These are phyloP conservation scores for Fusarium brevicatenulatum DNA, from an alignment of 2,329 filamentous ascomycete genomes.

Conservation along the genomic window DNA sequence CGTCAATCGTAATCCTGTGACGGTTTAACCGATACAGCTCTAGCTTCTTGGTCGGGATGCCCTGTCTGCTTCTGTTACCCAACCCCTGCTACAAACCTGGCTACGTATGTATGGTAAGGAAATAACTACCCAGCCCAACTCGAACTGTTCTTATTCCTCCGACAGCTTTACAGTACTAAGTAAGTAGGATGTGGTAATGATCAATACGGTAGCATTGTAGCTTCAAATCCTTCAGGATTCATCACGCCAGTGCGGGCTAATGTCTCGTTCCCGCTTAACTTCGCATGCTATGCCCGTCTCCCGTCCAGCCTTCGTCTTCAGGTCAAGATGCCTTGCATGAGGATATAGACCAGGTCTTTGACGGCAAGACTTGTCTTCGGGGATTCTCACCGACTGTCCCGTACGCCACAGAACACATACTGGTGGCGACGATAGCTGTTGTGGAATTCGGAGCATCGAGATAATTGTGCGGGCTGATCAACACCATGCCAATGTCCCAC, in stretches of 20 bases:
- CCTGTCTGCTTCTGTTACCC: slow-evolving; percentile 19
- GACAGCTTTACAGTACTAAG: background rate
- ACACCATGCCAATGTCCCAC: slow-evolving; percentile 34
- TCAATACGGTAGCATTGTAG: slow-evolving; percentile 6
- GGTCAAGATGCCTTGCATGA: slow-evolving; percentile 38
- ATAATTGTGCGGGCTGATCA: slow-evolving; percentile 16
- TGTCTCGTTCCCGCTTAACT: slow-evolving; percentile 43
- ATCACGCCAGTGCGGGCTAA: slow-evolving; percentile 39
- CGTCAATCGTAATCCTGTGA: slow-evolving; percentile 45
- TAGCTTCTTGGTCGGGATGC: slow-evolving; percentile 16
- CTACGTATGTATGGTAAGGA: background rate
- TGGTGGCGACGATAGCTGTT: slow-evolving; percentile 21
- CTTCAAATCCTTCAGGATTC: slow-evolving; percentile 12
- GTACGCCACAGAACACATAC: slow-evolving; percentile 28
- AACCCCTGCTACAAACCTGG: slow-evolving; percentile 17
- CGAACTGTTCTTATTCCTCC: slow-evolving; percentile 6
- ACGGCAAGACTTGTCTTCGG: slow-evolving; percentile 22
- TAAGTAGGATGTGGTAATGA: slow-evolving; percentile 19
- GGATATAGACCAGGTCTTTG: slow-evolving; percentile 30
- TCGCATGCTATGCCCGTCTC: slow-evolving; percentile 40
- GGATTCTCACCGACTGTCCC: slow-evolving; percentile 44
- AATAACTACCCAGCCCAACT: slow-evolving; percentile 8
- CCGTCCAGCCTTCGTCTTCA: slow-evolving; percentile 38
- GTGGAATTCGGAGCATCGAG: slow-evolving; percentile 21
- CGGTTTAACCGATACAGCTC: slow-evolving; percentile 35